Evolutionary conservation across 768 basidiomycete species (phyloP).

Genomic region (Boletus vinaceobasis): DNA sequence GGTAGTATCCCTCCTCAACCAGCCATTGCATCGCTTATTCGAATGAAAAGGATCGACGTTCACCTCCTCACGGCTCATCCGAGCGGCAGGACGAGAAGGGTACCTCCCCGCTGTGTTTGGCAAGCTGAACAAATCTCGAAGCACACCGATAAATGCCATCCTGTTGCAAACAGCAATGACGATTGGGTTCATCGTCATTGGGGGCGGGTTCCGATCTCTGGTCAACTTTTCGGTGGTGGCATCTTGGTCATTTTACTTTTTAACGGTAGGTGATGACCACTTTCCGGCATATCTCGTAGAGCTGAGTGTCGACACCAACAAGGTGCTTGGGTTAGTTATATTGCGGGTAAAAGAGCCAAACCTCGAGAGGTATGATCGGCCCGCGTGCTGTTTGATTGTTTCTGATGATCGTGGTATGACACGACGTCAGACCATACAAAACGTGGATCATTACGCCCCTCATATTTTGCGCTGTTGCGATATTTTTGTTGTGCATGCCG

Average conservation of each 20-base stretch:
- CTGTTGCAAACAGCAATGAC: constrained; percentile 75
- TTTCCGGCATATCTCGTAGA: not conserved
- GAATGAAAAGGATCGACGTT: constrained; percentile 55
- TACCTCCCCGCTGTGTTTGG: constrained; percentile 86
- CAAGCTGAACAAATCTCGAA: constrained; percentile 63
- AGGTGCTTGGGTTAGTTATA: constrained; percentile 88
- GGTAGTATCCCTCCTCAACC: constrained; percentile 40
- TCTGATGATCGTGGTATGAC: not conserved
- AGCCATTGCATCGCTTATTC: not conserved
- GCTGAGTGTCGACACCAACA: constrained; percentile 1
- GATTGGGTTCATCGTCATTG: constrained; percentile 73
- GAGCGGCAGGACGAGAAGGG: constrained; percentile 82
- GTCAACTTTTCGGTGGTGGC: constrained; percentile 90
- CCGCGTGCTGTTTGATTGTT: not conserved
- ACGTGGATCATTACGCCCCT: constrained; percentile 91
- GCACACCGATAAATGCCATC: constrained; percentile 88
- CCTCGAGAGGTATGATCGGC: constrained; percentile 59
- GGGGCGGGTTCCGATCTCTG: constrained; percentile 84
- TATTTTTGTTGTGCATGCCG: constrained; percentile 81
- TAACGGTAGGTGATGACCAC: constrained; percentile 55
- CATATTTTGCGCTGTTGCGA: constrained; percentile 72
- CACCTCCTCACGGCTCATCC: constrained; percentile 81
- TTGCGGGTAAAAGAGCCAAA: constrained; percentile 87
- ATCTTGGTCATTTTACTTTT: constrained; percentile 83
- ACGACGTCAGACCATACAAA: constrained; percentile 72